phyloP scores from a whole-genome alignment of 495 filamentous ascomycete species.

The Penicillium maclennaniae region DNA sequence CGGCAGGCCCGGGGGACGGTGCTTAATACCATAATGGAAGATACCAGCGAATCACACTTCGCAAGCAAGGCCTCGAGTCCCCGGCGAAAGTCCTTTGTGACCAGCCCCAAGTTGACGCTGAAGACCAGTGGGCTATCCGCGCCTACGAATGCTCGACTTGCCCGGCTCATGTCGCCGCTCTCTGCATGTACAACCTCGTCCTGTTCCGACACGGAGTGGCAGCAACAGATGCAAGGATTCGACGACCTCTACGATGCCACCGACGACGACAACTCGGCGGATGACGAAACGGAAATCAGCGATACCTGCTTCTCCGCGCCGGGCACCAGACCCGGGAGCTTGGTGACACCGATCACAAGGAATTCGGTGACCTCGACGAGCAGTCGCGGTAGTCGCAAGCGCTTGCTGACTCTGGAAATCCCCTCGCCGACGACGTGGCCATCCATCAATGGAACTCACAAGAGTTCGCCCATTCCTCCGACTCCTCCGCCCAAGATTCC shows the following conservation, averaged over 20 bases:
- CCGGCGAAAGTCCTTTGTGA: slow-evolving; percentile 5
- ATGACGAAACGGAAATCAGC: slow-evolving; percentile 42
- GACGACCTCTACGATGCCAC: slow-evolving; percentile 85
- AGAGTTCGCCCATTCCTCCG: slow-evolving; percentile 66
- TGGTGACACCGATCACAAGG: slow-evolving; percentile 36
- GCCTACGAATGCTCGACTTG: slow-evolving; percentile 26
- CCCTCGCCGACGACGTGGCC: slow-evolving; percentile 60
- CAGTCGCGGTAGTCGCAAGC: slow-evolving; percentile 32
- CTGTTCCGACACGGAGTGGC: slow-evolving; percentile 46
- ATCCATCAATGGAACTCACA: slow-evolving; percentile 49
- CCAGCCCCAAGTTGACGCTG: slow-evolving; percentile 36
- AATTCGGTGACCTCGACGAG: slow-evolving; percentile 38
- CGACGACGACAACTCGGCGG: slow-evolving; percentile 53
- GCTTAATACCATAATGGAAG: slow-evolving; percentile 88
- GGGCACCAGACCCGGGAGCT: slow-evolving; percentile 39
- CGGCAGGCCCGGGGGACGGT: slow-evolving; percentile 66
- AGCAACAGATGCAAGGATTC: slow-evolving; percentile 52
- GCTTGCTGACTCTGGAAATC: slow-evolving; percentile 69
- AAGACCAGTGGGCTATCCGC: slow-evolving; percentile 34
- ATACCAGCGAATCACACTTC: slow-evolving; percentile 42
- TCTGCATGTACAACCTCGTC: slow-evolving; percentile 38
- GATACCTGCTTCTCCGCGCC: slow-evolving; percentile 44
- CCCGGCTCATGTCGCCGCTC: slow-evolving; percentile 34
- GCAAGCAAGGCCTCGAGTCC: slow-evolving; percentile 13
- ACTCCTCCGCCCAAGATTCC: slow-evolving; percentile 73